Percentiles rank a stretch among this genome's conserved stretches.
Evolutionary conservation across 371 early-diverging fungal species (phyloP).

Genomic region (Rhizopus delemar): DNA sequence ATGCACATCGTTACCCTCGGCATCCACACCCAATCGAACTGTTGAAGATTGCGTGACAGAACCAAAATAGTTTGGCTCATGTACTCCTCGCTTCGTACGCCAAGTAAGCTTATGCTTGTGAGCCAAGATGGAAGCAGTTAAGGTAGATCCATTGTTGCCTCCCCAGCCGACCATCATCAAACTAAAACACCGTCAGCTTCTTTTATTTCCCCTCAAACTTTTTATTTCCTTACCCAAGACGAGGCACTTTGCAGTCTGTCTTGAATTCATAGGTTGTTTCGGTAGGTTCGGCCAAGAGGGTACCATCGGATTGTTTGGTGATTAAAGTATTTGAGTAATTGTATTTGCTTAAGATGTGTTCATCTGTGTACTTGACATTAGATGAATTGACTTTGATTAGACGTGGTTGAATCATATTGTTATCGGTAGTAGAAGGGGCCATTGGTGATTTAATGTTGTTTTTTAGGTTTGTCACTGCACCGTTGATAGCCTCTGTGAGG

Average conservation of each 20-base stretch:
- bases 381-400: slow-evolving; percentile 84
- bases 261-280: slow-evolving; percentile 87
- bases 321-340: slow-evolving; percentile 86
- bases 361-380: slow-evolving; percentile 84
- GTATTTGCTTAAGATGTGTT: slow-evolving; percentile 83
- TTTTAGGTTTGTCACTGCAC: slow-evolving; percentile 63
- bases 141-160: slow-evolving; percentile 97
- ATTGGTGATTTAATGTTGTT: slow-evolving; percentile 15
- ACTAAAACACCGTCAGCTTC: slow-evolving; percentile 44
- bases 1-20: slow-evolving; percentile 80
- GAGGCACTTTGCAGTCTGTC: slow-evolving; percentile 80
- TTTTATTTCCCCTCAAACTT: neutral
- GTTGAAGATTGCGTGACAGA: slow-evolving; percentile 95
- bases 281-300: slow-evolving; percentile 78
- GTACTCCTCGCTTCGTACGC: slow-evolving; percentile 91
- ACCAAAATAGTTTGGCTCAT: slow-evolving; percentile 94
- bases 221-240: slow-evolving; percentile 67
- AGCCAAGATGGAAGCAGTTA: slow-evolving; percentile 93
- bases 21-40: slow-evolving; percentile 86
- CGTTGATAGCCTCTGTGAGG: slow-evolving; percentile 79
- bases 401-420: slow-evolving; percentile 41
- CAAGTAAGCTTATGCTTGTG: slow-evolving; percentile 85
- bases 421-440: slow-evolving; percentile 36
- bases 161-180: slow-evolving; percentile 98
- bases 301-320: slow-evolving; percentile 65